Base-by-base conservation (phyloP, 176 grass and related monocot genomes). In the Cenchrus purpureus region DNA sequence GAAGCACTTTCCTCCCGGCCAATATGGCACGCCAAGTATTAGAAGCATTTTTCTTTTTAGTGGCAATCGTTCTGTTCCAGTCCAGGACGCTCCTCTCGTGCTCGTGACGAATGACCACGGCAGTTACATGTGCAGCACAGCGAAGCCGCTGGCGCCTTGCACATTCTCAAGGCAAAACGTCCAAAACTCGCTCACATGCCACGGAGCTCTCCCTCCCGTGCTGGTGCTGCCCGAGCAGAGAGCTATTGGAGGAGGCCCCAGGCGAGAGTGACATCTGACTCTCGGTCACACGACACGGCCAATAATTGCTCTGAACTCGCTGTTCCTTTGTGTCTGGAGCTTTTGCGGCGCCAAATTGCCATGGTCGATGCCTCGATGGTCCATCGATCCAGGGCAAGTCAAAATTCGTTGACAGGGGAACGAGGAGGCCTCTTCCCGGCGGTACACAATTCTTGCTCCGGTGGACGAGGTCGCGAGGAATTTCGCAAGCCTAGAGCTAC, bases 141-240 rank as follows among this genome's bases (percentile, higher is more conserved):
- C 71, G 71, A 43, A 71, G 71, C 32, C 48, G 19, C 82, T 75
- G 82, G 8, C 71, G 31, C 72, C n/a, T 40, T 79, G 57, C 56
- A 25, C 76, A 45, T 54, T 52, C 16, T 12, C 8, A 19, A 19
- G 57, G 52, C 77, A 73, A 64, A 86, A 62, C 59, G 32, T 57
- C 77, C 77, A 80, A 84, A 80, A 73, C 58, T 54, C 6, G 0
- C 68, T 73, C 76, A 86, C 84, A 65, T 80, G 84, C 57, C 57
- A 64, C 45, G 76, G 76, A 53, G 9, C 45, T 61, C 8, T 9
- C 8, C 45, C 57, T 42, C 25, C 32, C 46, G 31, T 64, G 67
- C 31, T 42, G 59, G 31, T 54, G 56, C 20, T 42, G 59, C 44
- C 20, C 16, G 37, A 79, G 15, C 67, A 62, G 12, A 52, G 17